Evolutionary conservation across 2,329 filamentous ascomycete genomes (phyloP).

Genomic region (Fusarium nanum): DNA sequence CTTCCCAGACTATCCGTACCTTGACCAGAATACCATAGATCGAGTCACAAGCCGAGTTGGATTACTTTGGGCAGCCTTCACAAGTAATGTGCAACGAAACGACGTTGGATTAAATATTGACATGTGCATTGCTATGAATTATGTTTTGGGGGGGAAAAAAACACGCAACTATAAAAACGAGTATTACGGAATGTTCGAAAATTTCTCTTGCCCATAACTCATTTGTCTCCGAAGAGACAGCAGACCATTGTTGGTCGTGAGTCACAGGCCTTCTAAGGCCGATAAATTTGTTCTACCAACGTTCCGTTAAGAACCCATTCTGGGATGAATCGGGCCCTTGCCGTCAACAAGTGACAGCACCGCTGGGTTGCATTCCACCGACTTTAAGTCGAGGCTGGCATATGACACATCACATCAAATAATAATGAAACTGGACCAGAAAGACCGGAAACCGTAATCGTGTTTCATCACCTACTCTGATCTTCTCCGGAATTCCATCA

Average conservation of each 20-base stretch:
- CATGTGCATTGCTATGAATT: not conserved
- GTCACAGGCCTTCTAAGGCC: constrained; percentile 55
- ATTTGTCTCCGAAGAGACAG: constrained; percentile 46
- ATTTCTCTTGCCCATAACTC: constrained; percentile 57
- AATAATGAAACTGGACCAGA: constrained; percentile 9
- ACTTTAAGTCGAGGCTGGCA: constrained; percentile 5
- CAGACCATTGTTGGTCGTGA: constrained; percentile 41
- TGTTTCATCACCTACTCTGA: constrained; percentile 47
- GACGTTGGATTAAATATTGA: not conserved
- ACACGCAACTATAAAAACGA: not conserved
- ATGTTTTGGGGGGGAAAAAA: too few relatives aligned
- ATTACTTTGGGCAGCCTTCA: not conserved
- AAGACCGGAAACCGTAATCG: constrained; percentile 36
- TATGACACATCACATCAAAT: constrained; percentile 16
- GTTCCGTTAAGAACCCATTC: constrained; percentile 84
- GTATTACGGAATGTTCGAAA: constrained; percentile 52
- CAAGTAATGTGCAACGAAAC: not conserved
- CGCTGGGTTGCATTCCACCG: constrained; percentile 64
- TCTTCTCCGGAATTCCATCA: constrained; percentile 24
- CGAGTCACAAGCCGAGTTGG: not conserved
- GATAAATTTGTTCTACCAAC: constrained; percentile 72
- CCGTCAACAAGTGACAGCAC: constrained; percentile 79
- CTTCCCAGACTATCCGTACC: not conserved
- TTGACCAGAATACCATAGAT: not conserved
- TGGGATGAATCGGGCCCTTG: constrained; percentile 76